Percentiles rank a stretch among this genome's conserved stretches.
Conservation (phyloP, 805 yeast genomes). For the Candida orba region DNA sequence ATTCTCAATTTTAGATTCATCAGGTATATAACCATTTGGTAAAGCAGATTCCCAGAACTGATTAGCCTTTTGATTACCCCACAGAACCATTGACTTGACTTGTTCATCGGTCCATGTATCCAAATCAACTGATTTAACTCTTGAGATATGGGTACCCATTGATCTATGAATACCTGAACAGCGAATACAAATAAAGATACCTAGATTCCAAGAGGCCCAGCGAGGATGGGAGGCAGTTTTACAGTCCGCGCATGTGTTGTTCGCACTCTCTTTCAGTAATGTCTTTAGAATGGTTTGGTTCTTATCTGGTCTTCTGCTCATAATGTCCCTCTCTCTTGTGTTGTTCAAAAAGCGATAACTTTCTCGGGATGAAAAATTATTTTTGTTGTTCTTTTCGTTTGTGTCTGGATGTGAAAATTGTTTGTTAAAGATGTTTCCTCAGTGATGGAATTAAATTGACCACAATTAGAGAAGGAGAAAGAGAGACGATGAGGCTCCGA, state of each 20-base stretch:
- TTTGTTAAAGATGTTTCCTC: too few species aligned
- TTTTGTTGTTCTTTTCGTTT: neutral
- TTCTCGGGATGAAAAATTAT: neutral
- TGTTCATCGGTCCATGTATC: slow-evolving; percentile 97
- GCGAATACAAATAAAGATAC: slow-evolving; percentile 86
- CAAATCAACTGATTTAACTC: slow-evolving; percentile 88
- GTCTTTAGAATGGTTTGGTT: slow-evolving; percentile 52
- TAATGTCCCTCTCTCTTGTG: neutral
- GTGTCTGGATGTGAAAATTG: too few species aligned
- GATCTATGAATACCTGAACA: slow-evolving; percentile 95
- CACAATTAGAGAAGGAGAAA: neutral
- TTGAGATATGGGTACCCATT: slow-evolving; percentile 91
- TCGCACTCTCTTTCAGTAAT: slow-evolving; percentile 68
- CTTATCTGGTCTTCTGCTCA: slow-evolving; percentile 18
- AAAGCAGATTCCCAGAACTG: slow-evolving; percentile 76
- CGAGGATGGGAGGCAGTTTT: slow-evolving; percentile 85
- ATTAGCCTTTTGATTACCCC: slow-evolving; percentile 84
- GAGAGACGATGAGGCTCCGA: neutral
- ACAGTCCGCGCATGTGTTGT: slow-evolving; percentile 86
- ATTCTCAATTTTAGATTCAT: slow-evolving; percentile 76
- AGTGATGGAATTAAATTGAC: too few species aligned
- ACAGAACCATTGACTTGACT: slow-evolving; percentile 66
- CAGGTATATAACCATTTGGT: slow-evolving; percentile 67
- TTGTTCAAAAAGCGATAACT: neutral
- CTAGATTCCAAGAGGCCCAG: slow-evolving; percentile 97